A percentile compares a stretch with the other conserved stretches of the same genome.
These are phyloP conservation scores for Diaporthe sp. DNA, from an alignment of 2,329 filamentous ascomycete genomes.

Conservation along the genomic window DNA sequence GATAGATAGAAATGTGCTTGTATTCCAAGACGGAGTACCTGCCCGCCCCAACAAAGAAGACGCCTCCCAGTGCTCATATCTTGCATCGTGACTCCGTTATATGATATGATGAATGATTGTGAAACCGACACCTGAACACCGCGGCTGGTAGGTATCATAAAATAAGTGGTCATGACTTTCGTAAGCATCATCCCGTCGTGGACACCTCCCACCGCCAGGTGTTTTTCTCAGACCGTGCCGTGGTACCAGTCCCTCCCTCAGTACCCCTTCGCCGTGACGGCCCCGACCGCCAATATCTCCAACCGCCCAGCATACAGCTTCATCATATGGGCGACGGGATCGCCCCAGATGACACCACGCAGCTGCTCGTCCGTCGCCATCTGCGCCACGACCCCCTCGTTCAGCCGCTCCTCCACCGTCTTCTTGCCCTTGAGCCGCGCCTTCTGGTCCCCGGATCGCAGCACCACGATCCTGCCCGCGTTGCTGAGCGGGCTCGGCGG, in stretches of 20 bases:
- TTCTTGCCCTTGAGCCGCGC: conserved; percentile 57
- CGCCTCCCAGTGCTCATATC: not conserved
- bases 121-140: not conserved
- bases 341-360: conserved; percentile 81
- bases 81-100: not conserved
- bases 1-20: not conserved
- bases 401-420: conserved; percentile 63
- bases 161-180: conserved; percentile 24
- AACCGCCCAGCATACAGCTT: conserved; percentile 79
- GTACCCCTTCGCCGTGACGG: conserved; percentile 65
- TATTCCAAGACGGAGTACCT: not conserved
- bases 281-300: conserved; percentile 78
- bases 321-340: conserved; percentile 87
- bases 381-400: conserved; percentile 76
- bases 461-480: conserved; percentile 76
- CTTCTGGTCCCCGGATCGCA: conserved; percentile 65
- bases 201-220: not conserved
- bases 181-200: conserved; percentile 22
- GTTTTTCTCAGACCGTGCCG: not conserved
- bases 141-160: conserved; percentile 33
- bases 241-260: conserved; percentile 3
- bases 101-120: not conserved
- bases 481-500: conserved; percentile 77
- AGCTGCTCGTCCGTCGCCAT: conserved; percentile 77
- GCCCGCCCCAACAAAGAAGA: not conserved